A percentile compares a stretch with the other conserved stretches of the same genome.
Evolutionary conservation across 148 eudicot genomes (phyloP).

Genomic region (Vaccinium macrocarpon): DNA sequence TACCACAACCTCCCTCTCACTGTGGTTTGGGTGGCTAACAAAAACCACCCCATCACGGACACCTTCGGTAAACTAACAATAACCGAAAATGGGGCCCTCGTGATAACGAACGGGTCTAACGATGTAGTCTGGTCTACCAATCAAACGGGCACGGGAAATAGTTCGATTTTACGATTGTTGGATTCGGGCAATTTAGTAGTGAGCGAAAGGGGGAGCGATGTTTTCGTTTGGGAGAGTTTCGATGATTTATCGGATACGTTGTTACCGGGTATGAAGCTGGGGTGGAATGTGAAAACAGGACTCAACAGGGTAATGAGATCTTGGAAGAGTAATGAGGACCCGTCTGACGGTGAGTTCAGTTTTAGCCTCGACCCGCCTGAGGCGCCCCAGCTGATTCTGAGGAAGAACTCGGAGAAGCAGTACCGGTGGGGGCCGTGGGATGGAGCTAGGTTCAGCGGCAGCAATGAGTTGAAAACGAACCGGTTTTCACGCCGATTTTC

Average conservation of each 20-base stretch:
- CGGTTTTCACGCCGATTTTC: not conserved
- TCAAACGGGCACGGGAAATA: not conserved
- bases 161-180: slow-evolving; percentile 1
- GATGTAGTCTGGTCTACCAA: slow-evolving; percentile 1
- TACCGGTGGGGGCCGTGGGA: slow-evolving; percentile 30
- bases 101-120: not conserved
- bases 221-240: slow-evolving; percentile 5
- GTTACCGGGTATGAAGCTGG: slow-evolving; percentile 17
- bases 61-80: not conserved
- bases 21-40: slow-evolving; percentile 25
- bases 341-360: slow-evolving; percentile 12
- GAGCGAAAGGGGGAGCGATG: too few relatives aligned
- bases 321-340: slow-evolving; percentile 13
- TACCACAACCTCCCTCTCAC: slow-evolving; percentile 6
- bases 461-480: not conserved
- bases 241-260: slow-evolving; percentile 4
- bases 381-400: slow-evolving; percentile 10
- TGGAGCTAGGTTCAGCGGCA: slow-evolving; percentile 17
- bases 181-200: slow-evolving; percentile 17
- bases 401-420: not conserved
- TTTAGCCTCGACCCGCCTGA: slow-evolving; percentile 6
- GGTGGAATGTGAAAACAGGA: slow-evolving; percentile 1
- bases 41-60: not conserved
- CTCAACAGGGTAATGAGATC: not conserved
- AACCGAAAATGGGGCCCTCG: not conserved